Base-by-base conservation (phyloP, 73 alveolate species). In the Uronychia binucleata region DNA sequence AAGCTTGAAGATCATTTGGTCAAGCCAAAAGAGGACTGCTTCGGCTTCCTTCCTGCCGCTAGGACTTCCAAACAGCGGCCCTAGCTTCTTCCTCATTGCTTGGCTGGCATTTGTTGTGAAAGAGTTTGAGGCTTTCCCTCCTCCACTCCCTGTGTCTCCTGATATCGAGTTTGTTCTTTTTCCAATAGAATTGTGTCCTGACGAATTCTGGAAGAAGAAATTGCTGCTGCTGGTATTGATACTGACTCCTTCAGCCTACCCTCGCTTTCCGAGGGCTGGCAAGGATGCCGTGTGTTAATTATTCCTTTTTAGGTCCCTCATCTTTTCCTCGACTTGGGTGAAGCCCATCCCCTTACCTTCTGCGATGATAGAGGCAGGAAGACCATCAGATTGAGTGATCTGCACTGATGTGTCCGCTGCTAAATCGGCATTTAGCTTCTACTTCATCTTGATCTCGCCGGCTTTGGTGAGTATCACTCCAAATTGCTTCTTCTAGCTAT, bases 41-140 rank as follows among this genome's bases (percentile, higher is more conserved):
- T 67, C 78, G 26, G 78, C 78, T 25, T 67, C 78, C 26, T 67
- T 67, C 32, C 78, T 67, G 14, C 78, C 78, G 30, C 34, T 67
- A 26, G 32, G 78, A 5, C 1, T 67, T 67, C 78, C 67, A 46
- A 46, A 46, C 19, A 46, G 19, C 19, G 67, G 67, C 5, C 67
- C 67, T 46, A 46, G 19, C 19, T 46, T 46, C 67, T 46, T 46
- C 67, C 67, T 46, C n/a, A n/a, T n/a, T n/a, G n/a, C n/a, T n/a
- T n/a, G n/a, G 19, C 67, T 19, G 5, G n/a, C 67, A 46, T 5
- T 46, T 11, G 67, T 46, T 46, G 67, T 11, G 5, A 19, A 11
- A 5, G 67, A 11, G 19, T 46, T 46, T 11, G 67, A 11, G 67
- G 67, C 67, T 11, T 46, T 46, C 67, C n/a, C 19, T 46, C 67